phyloP scores from a whole-genome alignment of 352 stramenopile genomes.

The Phytophthora lateralis region DNA sequence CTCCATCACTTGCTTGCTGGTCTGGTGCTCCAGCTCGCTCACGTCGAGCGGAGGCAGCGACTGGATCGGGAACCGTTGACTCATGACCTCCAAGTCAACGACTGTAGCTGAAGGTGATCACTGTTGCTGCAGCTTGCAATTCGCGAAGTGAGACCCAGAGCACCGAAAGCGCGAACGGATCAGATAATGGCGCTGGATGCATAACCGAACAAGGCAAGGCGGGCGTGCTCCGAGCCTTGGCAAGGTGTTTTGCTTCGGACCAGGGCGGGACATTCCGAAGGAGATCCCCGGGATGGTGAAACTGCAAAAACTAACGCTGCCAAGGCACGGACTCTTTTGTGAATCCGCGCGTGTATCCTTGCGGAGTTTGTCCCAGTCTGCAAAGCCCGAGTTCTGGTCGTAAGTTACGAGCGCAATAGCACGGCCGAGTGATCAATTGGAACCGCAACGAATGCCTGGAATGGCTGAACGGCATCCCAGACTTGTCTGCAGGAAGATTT shows the following conservation, averaged over 20 bases:
- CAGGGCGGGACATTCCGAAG: constrained; percentile 21
- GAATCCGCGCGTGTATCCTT: constrained; percentile 12
- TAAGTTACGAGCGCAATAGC: constrained; percentile 24
- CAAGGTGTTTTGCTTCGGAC: constrained; percentile 14
- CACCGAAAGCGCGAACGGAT: constrained; percentile 17
- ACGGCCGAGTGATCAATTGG: constrained; percentile 13
- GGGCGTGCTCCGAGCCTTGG: neutral
- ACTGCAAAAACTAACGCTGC: neutral
- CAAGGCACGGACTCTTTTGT: neutral
- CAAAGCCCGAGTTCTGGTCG: constrained; percentile 19
- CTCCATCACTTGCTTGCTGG: constrained; percentile 42
- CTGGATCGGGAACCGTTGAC: constrained; percentile 50
- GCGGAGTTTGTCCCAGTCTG: constrained; percentile 23
- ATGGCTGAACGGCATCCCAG: constrained; percentile 21
- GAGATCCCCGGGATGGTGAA: constrained; percentile 26
- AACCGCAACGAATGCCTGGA: neutral
- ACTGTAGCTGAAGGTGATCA: neutral
- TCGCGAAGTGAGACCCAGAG: constrained; percentile 31
- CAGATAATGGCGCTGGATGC: constrained; percentile 14
- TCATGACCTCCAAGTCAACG: constrained; percentile 33
- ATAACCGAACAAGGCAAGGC: constrained; percentile 1
- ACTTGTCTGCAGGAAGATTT: neutral
- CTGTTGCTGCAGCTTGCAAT: constrained; percentile 16
- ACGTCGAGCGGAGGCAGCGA: constrained; percentile 42
- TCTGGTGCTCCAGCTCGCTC: constrained; percentile 34